phyloP scores from a whole-genome alignment of 1,284 basidiomycete genomes.

The Trametes hirsuta region DNA sequence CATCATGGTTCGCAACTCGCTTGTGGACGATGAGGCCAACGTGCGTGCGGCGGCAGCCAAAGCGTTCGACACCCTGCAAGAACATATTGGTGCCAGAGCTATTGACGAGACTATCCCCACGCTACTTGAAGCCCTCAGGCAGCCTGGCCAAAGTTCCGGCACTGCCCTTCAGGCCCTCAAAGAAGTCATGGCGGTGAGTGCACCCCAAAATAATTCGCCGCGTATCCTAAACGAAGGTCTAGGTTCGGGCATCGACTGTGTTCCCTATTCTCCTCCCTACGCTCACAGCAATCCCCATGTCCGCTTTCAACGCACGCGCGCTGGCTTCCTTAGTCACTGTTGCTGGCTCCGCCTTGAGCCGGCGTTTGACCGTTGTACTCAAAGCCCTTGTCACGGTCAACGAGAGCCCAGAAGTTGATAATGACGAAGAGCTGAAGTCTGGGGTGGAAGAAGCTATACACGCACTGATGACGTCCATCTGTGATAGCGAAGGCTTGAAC shows the following conservation, averaged over 20 bases:
- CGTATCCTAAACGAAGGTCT: background rate
- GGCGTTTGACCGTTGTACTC: conserved; percentile 78
- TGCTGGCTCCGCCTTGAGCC: conserved; percentile 89
- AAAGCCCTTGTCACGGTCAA: conserved; percentile 73
- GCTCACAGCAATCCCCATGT: conserved; percentile 88
- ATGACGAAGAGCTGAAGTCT: conserved; percentile 68
- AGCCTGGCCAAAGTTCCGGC: conserved; percentile 89
- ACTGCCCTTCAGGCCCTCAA: conserved; percentile 93
- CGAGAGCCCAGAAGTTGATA: conserved; percentile 59
- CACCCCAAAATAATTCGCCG: background rate
- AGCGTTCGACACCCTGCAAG: conserved; percentile 94
- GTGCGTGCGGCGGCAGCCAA: conserved; percentile 94
- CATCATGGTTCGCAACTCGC: conserved; percentile 78
- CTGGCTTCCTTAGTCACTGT: conserved; percentile 91
- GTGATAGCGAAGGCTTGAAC: conserved; percentile 86
- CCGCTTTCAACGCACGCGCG: conserved; percentile 95
- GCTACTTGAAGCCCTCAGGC: conserved; percentile 88
- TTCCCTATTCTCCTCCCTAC: conserved; percentile 99
- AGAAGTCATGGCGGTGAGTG: conserved; percentile 90
- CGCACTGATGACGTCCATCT: conserved; percentile 77
- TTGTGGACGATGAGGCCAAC: conserved; percentile 86
- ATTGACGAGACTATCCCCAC: conserved; percentile 98
- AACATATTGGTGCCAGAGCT: conserved; percentile 86
- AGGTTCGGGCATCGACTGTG: conserved; percentile 91
- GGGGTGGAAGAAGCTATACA: conserved; percentile 81